phyloP scores from a whole-genome alignment of 2,329 filamentous ascomycete species.

The Cephalotrichum gorgonifer region DNA sequence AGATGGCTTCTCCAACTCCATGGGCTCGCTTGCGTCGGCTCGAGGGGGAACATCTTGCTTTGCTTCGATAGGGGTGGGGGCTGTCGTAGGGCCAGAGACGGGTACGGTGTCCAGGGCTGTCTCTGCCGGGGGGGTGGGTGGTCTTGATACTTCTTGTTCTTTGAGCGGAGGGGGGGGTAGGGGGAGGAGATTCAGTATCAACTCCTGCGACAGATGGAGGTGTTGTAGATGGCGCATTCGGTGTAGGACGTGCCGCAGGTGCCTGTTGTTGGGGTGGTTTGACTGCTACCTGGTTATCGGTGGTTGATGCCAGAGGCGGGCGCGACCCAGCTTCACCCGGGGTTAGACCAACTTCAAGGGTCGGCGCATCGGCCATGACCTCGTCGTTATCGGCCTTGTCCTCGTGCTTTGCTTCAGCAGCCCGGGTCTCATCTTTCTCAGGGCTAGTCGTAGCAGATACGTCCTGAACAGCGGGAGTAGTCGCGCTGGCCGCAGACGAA shows the following conservation, averaged over 20 bases:
- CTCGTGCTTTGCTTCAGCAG: constrained; percentile 3
- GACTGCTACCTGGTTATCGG: background rate
- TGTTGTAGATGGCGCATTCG: background rate
- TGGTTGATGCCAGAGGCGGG: background rate
- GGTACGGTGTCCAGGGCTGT: background rate
- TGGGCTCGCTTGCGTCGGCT: no score
- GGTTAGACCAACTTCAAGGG: background rate
- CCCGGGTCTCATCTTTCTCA: constrained; percentile 44
- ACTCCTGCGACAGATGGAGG: background rate
- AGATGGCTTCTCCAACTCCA: background rate
- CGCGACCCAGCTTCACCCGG: background rate
- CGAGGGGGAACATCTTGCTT: background rate
- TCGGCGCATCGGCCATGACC: background rate
- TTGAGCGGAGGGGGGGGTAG: background rate
- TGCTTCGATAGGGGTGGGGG: background rate
- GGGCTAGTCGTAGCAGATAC: constrained; percentile 66
- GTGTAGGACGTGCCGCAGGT: background rate
- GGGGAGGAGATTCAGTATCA: background rate
- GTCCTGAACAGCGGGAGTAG: constrained; percentile 59
- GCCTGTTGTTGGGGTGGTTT: background rate
- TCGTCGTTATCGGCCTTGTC: constrained; percentile 1
- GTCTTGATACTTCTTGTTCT: constrained; percentile 2
- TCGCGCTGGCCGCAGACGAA: constrained; percentile 64
- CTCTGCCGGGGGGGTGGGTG: background rate
- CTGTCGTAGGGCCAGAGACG: background rate